Evolutionary conservation across 768 basidiomycete genomes (phyloP).

Genomic region (Trametes meyenii): DNA sequence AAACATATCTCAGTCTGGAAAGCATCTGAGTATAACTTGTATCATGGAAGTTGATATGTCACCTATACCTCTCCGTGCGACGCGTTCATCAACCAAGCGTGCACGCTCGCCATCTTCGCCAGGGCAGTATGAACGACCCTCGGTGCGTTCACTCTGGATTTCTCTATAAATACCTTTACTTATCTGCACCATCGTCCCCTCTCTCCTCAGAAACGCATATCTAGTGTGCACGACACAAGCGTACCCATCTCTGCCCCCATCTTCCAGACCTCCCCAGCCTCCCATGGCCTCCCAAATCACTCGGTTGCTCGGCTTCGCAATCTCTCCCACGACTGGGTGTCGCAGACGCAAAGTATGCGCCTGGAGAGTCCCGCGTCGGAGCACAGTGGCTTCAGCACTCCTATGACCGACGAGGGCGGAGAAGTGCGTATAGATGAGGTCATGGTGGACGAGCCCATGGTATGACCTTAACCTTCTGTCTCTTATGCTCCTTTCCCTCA

Average conservation of each 20-base stretch:
- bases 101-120: slow-evolving; percentile 62
- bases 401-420: neutral
- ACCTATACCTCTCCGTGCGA: slow-evolving; percentile 44
- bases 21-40: too few species aligned
- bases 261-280: slow-evolving; percentile 16
- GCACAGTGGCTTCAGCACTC: slow-evolving; percentile 17
- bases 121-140: slow-evolving; percentile 52
- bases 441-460: slow-evolving; percentile 46
- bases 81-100: slow-evolving; percentile 49
- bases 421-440: slow-evolving; percentile 39
- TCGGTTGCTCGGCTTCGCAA: slow-evolving; percentile 34
- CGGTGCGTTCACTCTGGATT: slow-evolving; percentile 43
- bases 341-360: slow-evolving; percentile 65
- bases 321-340: slow-evolving; percentile 71
- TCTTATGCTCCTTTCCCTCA: neutral
- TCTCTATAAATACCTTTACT: neutral
- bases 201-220: slow-evolving; percentile 59
- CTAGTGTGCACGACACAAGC: slow-evolving; percentile 41
- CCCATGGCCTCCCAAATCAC: slow-evolving; percentile 32
- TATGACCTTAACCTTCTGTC: slow-evolving; percentile 7
- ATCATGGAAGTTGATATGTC: slow-evolving; percentile 62
- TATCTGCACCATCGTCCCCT: neutral
- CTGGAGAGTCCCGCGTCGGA: slow-evolving; percentile 52
- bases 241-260: slow-evolving; percentile 16
- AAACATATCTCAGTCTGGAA: too few species aligned